Percentiles rank a stretch among this genome's conserved stretches.
Evolutionary conservation across 2,329 filamentous ascomycete genomes (phyloP).

Genomic region (Exophiala sp.): DNA sequence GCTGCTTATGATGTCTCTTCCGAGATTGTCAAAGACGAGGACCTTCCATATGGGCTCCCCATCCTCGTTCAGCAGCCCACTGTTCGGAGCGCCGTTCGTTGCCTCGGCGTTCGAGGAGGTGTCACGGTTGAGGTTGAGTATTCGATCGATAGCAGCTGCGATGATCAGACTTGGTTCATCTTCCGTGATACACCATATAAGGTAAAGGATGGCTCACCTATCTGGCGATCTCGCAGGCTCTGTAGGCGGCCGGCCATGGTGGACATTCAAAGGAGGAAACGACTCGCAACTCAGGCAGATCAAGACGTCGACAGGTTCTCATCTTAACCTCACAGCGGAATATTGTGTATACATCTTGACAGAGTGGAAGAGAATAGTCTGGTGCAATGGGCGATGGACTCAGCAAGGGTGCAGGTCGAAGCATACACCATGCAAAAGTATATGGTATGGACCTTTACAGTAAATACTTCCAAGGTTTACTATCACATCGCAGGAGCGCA

Average conservation of each 20-base stretch:
- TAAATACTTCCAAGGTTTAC: no score
- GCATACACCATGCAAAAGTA: not conserved
- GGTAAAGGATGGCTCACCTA: constrained; percentile 45
- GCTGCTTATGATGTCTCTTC: constrained; percentile 93
- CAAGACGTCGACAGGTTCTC: not conserved
- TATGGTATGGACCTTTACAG: no score
- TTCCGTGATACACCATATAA: constrained; percentile 24
- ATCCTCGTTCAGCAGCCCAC: constrained; percentile 69
- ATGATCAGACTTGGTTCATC: constrained; percentile 24
- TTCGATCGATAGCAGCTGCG: constrained; percentile 83
- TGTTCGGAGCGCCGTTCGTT: constrained; percentile 47
- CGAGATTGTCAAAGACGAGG: constrained; percentile 85
- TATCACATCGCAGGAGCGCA: no score
- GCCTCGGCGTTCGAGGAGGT: constrained; percentile 32
- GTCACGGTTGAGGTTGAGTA: constrained; percentile 86
- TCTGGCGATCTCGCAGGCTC: constrained; percentile 65
- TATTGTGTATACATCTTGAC: constrained; percentile 5
- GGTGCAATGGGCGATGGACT: not conserved
- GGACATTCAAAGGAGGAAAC: not conserved
- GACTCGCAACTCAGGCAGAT: not conserved
- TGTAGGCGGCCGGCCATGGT: constrained; percentile 33
- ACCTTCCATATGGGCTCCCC: constrained; percentile 98
- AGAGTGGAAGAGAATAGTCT: not conserved
- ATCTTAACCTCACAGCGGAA: constrained; percentile 6
- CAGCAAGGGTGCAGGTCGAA: not conserved